Base-by-base conservation (phyloP, 2,329 filamentous ascomycete species). In the Microcera coccophila region DNA sequence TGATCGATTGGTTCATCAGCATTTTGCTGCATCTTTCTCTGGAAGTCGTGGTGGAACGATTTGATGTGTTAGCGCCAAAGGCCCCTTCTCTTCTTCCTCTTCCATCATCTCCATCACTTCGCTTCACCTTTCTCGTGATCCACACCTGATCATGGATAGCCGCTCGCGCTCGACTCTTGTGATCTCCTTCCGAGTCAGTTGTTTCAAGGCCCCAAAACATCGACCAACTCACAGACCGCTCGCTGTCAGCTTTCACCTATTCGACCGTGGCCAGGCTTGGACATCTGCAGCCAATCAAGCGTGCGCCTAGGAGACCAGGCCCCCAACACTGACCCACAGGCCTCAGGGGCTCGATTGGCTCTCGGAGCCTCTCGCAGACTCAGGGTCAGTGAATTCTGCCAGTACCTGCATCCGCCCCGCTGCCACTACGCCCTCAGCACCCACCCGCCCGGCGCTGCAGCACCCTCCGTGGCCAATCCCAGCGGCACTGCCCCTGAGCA, bases 401-500 rank as follows among this genome's bases (percentile, higher is more conserved):
- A 32, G 29, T 32, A 32, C 29, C 29, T 32, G 29, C 29, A 15
- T 32, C 29, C 29, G 8, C 29, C 29, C 29, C 29, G 8, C 29
- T 9, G 8, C 29, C 29, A 17, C 29, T n/a, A n/a, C 29, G n/a
- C 29, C 29, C 29, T 10, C 29, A 32, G 29, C 29, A n/a, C 29
- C 15, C 33, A 20, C 33, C 20, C 33, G 20, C 16, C 41, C 20
- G 14, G 19, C 19, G 42, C 38, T 36, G 43, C 21, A 39, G 42
- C 31, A 44, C 36, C 28, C 35, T 36, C 43, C 50, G 47, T 36
- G 42, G 42, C 55, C 55, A 58, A 58, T 58, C 49, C 41, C 38
- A 57, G 47, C 20, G 46, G 39, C 31, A 33, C 38, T 24, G 49
- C 54, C 54, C 54, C 54, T 58, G 54, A 47, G 16, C 39, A 31